Evolutionary conservation across 805 yeast species (phyloP), one percentile per base, ranked within the genome.

Genomic region (Naumovozyma castellii): DNA sequence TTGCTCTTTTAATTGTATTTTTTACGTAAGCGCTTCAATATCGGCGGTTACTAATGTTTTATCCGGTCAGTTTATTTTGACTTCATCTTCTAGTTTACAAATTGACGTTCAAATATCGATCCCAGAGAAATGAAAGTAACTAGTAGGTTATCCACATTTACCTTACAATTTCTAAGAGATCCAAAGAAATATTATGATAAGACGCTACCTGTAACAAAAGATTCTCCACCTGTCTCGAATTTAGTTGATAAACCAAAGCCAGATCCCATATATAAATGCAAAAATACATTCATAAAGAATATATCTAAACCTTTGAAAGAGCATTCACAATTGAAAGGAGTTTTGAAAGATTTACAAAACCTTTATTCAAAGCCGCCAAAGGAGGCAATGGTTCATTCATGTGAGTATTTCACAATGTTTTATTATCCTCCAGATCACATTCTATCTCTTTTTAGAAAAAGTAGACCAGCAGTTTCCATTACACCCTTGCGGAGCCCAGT

Each of bases 381-480:
- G 6, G 51, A 52, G 17, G 39, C 57, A 18, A 38, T 19, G 14
- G 51, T 51, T 4, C 55, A 49, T 37, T 45, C 40, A 3, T 48
- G 60, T 32, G 39, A 46, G 15, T 56, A 42, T 29, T 51, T 61
- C 41, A 34, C 38, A 10, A 29, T 61, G 18, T 36, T 38, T 20
- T 61, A 46, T 39, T 53, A 47, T 35, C 64, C 65, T 18, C 48
- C 55, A 5, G 47, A 47, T 14, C 63, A 59, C 38, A 53, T 59
- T 37, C 34, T 57, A 17, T 46, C 53, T 2, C 9, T 55, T 20
- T 54, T 56, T 36, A 48, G 61, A 18, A 58, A 59, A 40, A 46
- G 56, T 14, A 52, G 45, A 36, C 65, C 65, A 6, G 53, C 56
- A 3, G 30, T 56, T 13, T 47, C 47, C 22, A 50, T 56, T 2